A percentile compares a stretch with the other conserved stretches of the same genome.
Conservation (phyloP, 805 yeast genomes). For the Helenozyma baotianmanensis region DNA sequence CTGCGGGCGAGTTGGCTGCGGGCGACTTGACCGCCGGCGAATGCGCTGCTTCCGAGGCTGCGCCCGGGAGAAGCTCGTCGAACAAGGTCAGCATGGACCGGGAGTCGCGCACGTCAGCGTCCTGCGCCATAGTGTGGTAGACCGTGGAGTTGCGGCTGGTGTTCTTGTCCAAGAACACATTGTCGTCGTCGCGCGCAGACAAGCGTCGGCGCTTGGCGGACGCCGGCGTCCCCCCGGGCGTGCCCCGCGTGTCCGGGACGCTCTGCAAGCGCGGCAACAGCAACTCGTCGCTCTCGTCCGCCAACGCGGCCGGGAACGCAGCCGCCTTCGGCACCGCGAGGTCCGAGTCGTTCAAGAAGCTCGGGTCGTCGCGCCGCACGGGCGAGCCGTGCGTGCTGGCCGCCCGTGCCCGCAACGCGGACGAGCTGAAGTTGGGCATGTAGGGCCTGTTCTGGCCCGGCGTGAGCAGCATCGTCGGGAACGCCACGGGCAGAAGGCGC, state of each 20-base stretch:
- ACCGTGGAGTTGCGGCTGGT: slow-evolving; percentile 22
- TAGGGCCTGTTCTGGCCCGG: slow-evolving; percentile 11
- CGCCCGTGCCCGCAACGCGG: slow-evolving; percentile 1
- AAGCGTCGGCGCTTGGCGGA: neutral
- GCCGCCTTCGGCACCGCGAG: slow-evolving; percentile 3
- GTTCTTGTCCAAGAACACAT: slow-evolving; percentile 30
- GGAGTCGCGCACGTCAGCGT: slow-evolving; percentile 18
- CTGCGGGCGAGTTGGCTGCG: no score
- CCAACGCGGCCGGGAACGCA: neutral
- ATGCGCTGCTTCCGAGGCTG: no score
- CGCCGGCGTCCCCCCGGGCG: neutral
- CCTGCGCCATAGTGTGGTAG: slow-evolving; percentile 25
- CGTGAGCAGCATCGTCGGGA: slow-evolving; percentile 7
- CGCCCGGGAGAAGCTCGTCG: slow-evolving; percentile 22
- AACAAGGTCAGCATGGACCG: slow-evolving; percentile 30
- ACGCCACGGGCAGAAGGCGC: slow-evolving; percentile 14
- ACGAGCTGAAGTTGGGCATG: slow-evolving; percentile 7
- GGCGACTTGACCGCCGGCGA: no score
- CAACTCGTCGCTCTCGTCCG: slow-evolving; percentile 13
- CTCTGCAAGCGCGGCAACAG: slow-evolving; percentile 10
- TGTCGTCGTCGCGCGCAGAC: slow-evolving; percentile 18
- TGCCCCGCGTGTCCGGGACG: slow-evolving; percentile 2
- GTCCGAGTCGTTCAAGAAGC: slow-evolving; percentile 6
- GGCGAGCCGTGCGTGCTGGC: slow-evolving; percentile 6
- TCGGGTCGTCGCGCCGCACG: slow-evolving; percentile 1